phyloP scores from a whole-genome alignment of 208 protist species.

The Phytomonas francai region DNA sequence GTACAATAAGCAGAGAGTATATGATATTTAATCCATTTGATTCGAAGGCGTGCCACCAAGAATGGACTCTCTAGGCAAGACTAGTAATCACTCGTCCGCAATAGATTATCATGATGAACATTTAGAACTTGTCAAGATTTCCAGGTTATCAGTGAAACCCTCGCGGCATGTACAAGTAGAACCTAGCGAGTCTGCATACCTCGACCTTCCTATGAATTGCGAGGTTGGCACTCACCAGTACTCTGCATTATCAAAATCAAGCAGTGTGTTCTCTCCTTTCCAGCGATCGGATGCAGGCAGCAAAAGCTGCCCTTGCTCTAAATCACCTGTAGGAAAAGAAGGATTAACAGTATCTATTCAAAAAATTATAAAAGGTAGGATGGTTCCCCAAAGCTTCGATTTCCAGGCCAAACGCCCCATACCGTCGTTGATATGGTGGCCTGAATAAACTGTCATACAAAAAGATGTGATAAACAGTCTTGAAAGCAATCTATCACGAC shows the following conservation, averaged over 20 bases:
- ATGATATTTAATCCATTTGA: neutral
- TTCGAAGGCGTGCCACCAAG: neutral
- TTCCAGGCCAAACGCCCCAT: neutral
- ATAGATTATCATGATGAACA: neutral
- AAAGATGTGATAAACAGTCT: neutral
- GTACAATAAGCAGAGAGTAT: neutral
- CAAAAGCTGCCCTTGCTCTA: neutral
- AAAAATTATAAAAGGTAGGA: neutral
- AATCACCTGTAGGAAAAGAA: neutral
- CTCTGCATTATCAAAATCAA: neutral
- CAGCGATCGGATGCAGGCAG: neutral
- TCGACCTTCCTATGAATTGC: neutral
- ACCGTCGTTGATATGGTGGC: neutral
- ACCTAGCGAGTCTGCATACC: neutral
- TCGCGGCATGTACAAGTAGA: neutral
- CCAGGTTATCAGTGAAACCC: neutral
- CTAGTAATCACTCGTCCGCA: neutral
- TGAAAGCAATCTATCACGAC: neutral
- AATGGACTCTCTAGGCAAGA: neutral
- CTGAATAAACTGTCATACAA: neutral
- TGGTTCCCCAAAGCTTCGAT: neutral
- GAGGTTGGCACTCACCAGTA: neutral
- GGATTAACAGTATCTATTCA: neutral
- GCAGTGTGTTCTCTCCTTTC: neutral
- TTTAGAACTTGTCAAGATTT: neutral